These are phyloP conservation scores for Acer yangbiense DNA, from an alignment of 345 rosid genomes.

Conservation along the genomic window DNA sequence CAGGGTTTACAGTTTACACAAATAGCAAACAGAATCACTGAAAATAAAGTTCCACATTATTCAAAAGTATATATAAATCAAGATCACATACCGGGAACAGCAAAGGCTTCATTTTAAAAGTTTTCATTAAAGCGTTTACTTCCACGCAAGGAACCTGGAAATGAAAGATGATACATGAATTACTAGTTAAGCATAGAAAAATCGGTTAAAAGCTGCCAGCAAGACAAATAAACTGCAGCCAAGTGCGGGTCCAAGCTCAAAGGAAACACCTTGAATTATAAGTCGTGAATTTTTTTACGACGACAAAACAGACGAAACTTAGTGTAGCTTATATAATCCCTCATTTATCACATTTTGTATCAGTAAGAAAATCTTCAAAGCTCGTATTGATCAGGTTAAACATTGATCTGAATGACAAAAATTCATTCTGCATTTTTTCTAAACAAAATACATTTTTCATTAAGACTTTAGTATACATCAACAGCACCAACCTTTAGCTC, in stretches of 20 bases:
- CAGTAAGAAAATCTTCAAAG: not conserved
- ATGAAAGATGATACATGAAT: conserved; percentile 19
- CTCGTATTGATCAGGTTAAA: not conserved
- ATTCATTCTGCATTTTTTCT: not conserved
- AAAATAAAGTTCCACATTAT: not conserved
- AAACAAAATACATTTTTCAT: not conserved
- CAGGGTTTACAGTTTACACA: not conserved
- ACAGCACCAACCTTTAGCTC: not conserved
- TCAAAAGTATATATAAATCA: not conserved
- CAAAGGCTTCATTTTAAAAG: conserved; percentile 91
- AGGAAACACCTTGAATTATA: conserved; percentile 18
- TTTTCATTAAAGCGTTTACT: conserved; percentile 86
- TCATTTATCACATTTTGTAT: conserved; percentile 1
- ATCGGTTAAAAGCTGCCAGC: conserved; percentile 1
- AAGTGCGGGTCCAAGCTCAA: conserved; percentile 16
- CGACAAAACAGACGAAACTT: not conserved
- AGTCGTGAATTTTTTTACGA: not conserved
- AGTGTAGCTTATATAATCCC: not conserved
- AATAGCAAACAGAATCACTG: not conserved
- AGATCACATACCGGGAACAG: conserved; percentile 69
- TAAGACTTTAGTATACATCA: conserved; percentile 5
- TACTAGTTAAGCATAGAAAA: conserved; percentile 3
- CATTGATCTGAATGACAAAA: not conserved
- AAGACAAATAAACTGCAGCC: conserved; percentile 3
- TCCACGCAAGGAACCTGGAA: conserved; percentile 88